Conservation (phyloP, 140 eudicot genomes). For the Flaveria floridana region DNA sequence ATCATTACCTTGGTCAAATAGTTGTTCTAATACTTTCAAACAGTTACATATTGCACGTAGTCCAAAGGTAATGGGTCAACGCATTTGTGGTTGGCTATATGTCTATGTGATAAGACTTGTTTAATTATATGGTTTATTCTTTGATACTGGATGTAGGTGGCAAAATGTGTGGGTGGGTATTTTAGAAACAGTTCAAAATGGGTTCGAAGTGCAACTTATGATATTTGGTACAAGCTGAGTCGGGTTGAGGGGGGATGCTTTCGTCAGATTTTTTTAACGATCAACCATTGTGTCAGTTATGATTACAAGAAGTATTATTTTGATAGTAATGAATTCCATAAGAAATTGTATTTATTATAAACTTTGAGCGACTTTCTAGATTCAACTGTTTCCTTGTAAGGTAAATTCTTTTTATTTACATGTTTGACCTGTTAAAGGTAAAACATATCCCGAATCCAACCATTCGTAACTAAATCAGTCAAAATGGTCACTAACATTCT, state of each 20-base stretch:
- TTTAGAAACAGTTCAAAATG: too few species aligned
- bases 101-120: not conserved
- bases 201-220: not conserved
- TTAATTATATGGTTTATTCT: not conserved
- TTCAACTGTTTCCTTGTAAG: not conserved
- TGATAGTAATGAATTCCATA: not conserved
- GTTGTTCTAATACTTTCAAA: constrained; percentile 64
- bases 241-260: not conserved
- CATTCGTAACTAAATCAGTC: not conserved
- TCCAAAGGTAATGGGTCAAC: constrained; percentile 60
- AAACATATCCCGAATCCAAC: not conserved
- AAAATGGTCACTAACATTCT: not conserved
- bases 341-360: not conserved
- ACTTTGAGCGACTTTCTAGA: not conserved
- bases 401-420: not conserved
- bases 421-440: not conserved
- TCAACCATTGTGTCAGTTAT: not conserved
- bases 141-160: constrained; percentile 4
- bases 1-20: constrained; percentile 80
- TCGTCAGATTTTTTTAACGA: not conserved
- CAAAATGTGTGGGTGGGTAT: not conserved
- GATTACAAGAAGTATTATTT: not conserved
- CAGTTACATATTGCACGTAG: constrained; percentile 62
- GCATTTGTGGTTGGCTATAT: not conserved
- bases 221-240: not conserved